Conservation (phyloP, 2,329 filamentous ascomycete genomes). For the Diaporthe longicolla region DNA sequence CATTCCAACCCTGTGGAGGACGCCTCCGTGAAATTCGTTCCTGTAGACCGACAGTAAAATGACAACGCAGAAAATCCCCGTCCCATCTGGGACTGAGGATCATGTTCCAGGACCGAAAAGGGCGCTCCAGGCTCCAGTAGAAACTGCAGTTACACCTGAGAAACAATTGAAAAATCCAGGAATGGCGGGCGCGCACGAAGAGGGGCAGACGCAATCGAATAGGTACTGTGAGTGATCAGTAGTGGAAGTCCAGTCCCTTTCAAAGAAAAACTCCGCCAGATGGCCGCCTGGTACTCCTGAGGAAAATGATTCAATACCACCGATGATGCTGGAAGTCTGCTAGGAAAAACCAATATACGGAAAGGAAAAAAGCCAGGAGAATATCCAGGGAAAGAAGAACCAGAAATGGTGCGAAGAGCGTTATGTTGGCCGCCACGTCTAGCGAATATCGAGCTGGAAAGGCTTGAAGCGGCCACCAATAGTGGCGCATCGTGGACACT, state of each 20-base stretch:
- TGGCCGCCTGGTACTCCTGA: constrained; percentile 32
- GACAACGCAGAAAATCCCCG: constrained; percentile 18
- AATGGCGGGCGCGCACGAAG: constrained; percentile 18
- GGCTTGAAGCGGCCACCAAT: constrained; percentile 87
- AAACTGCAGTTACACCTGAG: constrained; percentile 13
- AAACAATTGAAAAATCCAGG: constrained; percentile 12
- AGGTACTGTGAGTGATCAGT: constrained; percentile 41
- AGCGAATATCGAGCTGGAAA: constrained; percentile 86
- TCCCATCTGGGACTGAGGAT: constrained; percentile 24
- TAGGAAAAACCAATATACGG: constrained; percentile 44
- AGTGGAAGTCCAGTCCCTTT: constrained; percentile 29
- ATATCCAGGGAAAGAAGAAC: constrained; percentile 24
- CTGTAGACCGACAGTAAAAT: constrained; percentile 30
- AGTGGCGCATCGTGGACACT: constrained; percentile 84
- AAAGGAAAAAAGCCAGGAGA: constrained; percentile 28
- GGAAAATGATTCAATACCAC: constrained; percentile 36
- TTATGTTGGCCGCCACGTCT: constrained; percentile 50
- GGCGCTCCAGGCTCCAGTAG: constrained; percentile 18
- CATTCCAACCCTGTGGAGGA: constrained; percentile 9
- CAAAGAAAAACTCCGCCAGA: constrained; percentile 38
- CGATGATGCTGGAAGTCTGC: constrained; percentile 38
- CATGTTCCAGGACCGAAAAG: constrained; percentile 7
- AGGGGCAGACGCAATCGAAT: constrained; percentile 30
- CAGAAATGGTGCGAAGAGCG: not conserved
- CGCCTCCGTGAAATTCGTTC: constrained; percentile 21